Percentiles rank a stretch among this genome's conserved stretches.
Conservation (phyloP, 495 filamentous ascomycete species). For the Hypoxylon cercidicola region DNA sequence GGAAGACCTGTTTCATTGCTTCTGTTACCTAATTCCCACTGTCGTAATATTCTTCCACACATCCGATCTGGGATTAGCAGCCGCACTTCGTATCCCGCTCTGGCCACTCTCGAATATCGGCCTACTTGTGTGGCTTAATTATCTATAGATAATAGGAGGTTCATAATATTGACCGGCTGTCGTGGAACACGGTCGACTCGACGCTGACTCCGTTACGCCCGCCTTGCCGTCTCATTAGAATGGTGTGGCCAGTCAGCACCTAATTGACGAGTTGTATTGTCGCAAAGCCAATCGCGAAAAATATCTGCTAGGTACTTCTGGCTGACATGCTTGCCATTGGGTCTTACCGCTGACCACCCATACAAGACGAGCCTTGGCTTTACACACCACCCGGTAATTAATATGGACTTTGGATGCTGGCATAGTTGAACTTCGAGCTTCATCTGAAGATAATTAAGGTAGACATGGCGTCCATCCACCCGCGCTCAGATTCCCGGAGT, state of each 20-base stretch:
- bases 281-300: constrained; percentile 24
- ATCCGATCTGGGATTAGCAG: constrained; percentile 13
- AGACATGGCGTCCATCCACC: constrained; percentile 37
- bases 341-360: constrained; percentile 30
- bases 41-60: constrained; percentile 22
- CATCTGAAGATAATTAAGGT: constrained; percentile 21
- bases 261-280: constrained; percentile 33
- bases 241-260: constrained; percentile 35
- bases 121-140: constrained; percentile 11
- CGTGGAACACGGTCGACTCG: constrained; percentile 24
- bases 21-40: constrained; percentile 19
- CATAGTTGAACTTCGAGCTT: constrained; percentile 22
- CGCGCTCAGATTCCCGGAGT: constrained; percentile 29
- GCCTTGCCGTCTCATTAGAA: constrained; percentile 22
- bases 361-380: constrained; percentile 11
- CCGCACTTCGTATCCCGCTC: constrained; percentile 5
- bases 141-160: constrained; percentile 19
- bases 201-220: constrained; percentile 14
- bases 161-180: constrained; percentile 22
- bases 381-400: constrained; percentile 12
- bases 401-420: constrained; percentile 32
- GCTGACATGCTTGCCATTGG: constrained; percentile 11
- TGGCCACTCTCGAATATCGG: constrained; percentile 9
- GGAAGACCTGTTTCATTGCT: constrained; percentile 14
- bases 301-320: constrained; percentile 18